These are phyloP conservation scores for Madurella mycetomatis DNA, from an alignment of 2,329 filamentous ascomycete genomes.

Conservation along the genomic window DNA sequence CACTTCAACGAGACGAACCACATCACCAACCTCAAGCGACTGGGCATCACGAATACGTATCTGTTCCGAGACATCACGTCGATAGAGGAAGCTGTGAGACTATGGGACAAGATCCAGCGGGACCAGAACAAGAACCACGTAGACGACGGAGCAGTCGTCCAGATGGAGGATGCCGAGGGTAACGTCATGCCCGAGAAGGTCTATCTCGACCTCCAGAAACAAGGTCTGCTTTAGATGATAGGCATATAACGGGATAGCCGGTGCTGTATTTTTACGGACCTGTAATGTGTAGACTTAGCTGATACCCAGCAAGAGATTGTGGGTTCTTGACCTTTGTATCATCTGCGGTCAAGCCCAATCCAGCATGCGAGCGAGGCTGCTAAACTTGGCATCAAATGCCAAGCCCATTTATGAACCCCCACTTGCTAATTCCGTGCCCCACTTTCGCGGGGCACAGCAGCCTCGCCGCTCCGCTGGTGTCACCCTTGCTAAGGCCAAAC, in stretches of 20 bases:
- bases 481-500: neutral
- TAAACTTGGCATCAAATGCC: no score
- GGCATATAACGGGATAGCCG: neutral
- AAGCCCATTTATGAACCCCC: no score
- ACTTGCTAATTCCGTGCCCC: neutral
- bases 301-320: conserved; percentile 15
- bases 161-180: conserved; percentile 97
- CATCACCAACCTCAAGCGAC: conserved; percentile 86
- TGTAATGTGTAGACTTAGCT: conserved; percentile 9
- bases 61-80: conserved; percentile 91
- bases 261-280: conserved; percentile 2
- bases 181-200: conserved; percentile 99
- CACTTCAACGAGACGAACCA: conserved; percentile 95
- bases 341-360: no score
- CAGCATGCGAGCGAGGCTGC: no score
- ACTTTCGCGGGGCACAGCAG: neutral
- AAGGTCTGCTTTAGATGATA: conserved; percentile 65
- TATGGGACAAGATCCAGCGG: conserved; percentile 91
- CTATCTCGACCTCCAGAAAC: conserved; percentile 90
- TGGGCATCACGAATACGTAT: conserved; percentile 87
- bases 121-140: conserved; percentile 75
- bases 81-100: conserved; percentile 79
- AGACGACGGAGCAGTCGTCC: conserved; percentile 78
- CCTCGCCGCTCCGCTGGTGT: neutral
- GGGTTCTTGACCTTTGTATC: neutral